A percentile compares a stretch with the other conserved stretches of the same genome.
These are phyloP conservation scores for Salix exigua DNA, from an alignment of 345 rosid genomes.

Conservation along the genomic window DNA sequence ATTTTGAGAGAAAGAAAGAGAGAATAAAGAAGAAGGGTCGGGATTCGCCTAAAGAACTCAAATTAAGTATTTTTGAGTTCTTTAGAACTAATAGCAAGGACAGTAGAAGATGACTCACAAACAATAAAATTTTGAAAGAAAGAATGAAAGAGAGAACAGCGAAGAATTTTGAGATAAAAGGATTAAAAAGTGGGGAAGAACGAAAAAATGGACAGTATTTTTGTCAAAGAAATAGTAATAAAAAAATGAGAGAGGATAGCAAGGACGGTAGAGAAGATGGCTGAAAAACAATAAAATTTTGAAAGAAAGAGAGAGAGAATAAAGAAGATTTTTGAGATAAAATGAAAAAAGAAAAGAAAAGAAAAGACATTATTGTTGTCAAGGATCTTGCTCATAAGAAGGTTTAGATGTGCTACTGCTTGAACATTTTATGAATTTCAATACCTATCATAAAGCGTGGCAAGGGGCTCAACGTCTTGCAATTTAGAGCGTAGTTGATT, in stretches of 20 bases:
- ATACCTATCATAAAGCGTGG: background rate
- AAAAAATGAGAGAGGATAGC: too few relatives aligned
- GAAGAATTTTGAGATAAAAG: background rate
- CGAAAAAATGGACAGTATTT: background rate
- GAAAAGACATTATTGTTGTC: background rate
- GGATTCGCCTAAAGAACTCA: too few relatives aligned
- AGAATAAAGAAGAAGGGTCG: too few relatives aligned
- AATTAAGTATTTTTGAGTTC: too few relatives aligned
- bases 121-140: background rate
- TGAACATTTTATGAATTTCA: background rate
- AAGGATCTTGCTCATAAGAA: background rate
- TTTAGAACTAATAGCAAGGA: background rate
- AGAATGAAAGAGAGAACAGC: background rate
- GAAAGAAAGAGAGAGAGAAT: background rate
- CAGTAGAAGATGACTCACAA: background rate
- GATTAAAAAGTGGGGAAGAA: background rate
- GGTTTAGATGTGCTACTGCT: background rate
- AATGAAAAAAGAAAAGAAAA: background rate
- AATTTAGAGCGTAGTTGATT: background rate
- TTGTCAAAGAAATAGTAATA: background rate
- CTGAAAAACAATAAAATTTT: background rate
- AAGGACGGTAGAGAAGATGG: background rate
- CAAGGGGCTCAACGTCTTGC: background rate
- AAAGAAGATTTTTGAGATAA: background rate
- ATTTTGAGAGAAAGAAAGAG: too few relatives aligned